phyloP scores from a whole-genome alignment of 2,329 filamentous ascomycete genomes.

The Amylocarpus encephaloides region DNA sequence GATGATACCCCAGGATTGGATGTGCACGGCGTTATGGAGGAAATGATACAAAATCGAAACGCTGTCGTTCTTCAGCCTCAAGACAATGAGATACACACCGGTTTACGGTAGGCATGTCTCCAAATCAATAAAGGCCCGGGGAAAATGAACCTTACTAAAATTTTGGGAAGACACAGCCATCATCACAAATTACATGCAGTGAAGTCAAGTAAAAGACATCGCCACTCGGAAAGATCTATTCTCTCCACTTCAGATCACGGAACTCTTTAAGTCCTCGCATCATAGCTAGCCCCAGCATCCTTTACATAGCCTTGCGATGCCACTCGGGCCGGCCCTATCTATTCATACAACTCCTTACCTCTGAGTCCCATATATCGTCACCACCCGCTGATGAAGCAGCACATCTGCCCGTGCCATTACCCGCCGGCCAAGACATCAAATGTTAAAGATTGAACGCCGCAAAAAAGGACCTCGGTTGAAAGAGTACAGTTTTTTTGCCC shows the following conservation, averaged over 20 bases:
- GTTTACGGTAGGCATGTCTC: too few relatives aligned
- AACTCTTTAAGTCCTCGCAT: not conserved
- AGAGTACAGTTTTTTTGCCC: slow-evolving; percentile 28
- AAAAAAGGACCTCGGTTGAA: slow-evolving; percentile 27
- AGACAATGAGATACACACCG: too few relatives aligned
- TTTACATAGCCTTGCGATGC: not conserved
- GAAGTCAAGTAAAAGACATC: not conserved
- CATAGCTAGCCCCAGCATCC: not conserved
- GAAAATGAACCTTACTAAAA: too few relatives aligned
- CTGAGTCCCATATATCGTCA: slow-evolving; percentile 1
- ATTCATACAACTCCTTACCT: slow-evolving; percentile 15
- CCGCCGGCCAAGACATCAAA: slow-evolving; percentile 7
- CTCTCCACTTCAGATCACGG: not conserved
- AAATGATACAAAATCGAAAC: too few relatives aligned
- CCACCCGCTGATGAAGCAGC: slow-evolving; percentile 17
- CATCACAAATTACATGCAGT: not conserved
- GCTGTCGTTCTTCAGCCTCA: too few relatives aligned
- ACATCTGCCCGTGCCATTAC: slow-evolving; percentile 4
- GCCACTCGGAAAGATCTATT: slow-evolving; percentile 10
- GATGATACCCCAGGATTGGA: slow-evolving; percentile 5
- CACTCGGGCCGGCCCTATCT: slow-evolving; percentile 1
- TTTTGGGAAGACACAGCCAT: too few relatives aligned
- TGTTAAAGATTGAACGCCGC: slow-evolving; percentile 14
- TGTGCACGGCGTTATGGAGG: slow-evolving; percentile 5
- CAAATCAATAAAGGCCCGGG: too few relatives aligned